Percentiles rank a stretch among this genome's conserved stretches.
These are phyloP conservation scores for Pichia eremophila DNA, from an alignment of 805 yeast species.

Conservation along the genomic window DNA sequence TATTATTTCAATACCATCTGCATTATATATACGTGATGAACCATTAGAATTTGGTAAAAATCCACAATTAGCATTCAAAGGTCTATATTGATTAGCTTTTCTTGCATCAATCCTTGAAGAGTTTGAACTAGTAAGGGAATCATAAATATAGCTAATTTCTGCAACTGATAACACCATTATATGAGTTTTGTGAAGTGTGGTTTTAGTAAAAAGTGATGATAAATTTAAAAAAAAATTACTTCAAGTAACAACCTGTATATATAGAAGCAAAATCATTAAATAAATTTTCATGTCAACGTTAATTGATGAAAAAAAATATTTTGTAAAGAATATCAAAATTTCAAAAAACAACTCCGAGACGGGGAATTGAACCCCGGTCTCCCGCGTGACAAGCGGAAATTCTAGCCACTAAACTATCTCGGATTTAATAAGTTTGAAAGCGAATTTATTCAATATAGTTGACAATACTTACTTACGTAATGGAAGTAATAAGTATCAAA, in stretches of 20 bases:
- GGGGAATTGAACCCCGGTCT: slow-evolving; percentile 37
- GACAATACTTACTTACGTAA: too few species aligned
- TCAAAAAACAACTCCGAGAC: slow-evolving; percentile 27
- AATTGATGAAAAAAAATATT: not conserved
- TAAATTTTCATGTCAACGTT: too few species aligned
- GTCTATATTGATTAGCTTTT: slow-evolving; percentile 63
- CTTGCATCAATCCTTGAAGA: slow-evolving; percentile 76
- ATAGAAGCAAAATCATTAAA: too few species aligned
- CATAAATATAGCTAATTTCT: slow-evolving; percentile 66
- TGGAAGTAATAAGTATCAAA: too few species aligned
- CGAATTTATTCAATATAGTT: too few species aligned
- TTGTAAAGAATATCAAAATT: not conserved
- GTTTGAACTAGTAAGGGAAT: slow-evolving; percentile 59
- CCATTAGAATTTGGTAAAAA: slow-evolving; percentile 87
- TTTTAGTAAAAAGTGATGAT: too few species aligned
- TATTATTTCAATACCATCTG: slow-evolving; percentile 90
- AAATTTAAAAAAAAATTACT: not conserved
- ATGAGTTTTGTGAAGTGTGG: too few species aligned
- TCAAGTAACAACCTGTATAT: not conserved
- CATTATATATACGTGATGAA: slow-evolving; percentile 73
- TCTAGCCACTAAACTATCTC: slow-evolving; percentile 35
- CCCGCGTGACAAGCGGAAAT: slow-evolving; percentile 37
- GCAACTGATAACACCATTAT: slow-evolving; percentile 64
- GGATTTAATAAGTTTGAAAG: too few species aligned
- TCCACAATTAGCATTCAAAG: slow-evolving; percentile 72